These are phyloP conservation scores for Pigoraptor vietnamica DNA, from an alignment of 78 protist genomes.

Conservation along the genomic window DNA sequence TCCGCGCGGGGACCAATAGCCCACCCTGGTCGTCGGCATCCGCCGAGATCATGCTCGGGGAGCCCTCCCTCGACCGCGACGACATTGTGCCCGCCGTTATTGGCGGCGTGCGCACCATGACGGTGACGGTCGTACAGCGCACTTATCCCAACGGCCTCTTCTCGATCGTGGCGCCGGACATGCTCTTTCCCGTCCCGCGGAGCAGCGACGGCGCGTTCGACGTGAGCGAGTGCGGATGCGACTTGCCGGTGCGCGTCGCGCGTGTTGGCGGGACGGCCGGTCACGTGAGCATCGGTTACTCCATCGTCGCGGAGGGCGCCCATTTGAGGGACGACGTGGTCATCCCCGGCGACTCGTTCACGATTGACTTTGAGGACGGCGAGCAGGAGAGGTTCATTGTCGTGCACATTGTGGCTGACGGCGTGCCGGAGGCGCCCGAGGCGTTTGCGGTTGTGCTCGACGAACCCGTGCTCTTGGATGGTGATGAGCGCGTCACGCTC, in stretches of 20 bases:
- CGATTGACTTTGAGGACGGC: background rate
- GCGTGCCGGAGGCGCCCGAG: background rate
- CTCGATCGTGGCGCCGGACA: background rate
- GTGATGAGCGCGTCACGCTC: background rate
- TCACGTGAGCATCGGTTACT: background rate
- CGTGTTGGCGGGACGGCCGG: background rate
- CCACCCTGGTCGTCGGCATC: too few relatives aligned
- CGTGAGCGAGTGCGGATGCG: background rate
- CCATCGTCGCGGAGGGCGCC: background rate
- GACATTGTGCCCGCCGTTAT: too few relatives aligned
- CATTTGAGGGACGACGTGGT: background rate
- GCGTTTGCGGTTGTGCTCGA: background rate
- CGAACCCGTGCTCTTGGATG: background rate
- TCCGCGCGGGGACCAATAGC: too few relatives aligned
- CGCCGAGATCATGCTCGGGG: too few relatives aligned
- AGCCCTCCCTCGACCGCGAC: too few relatives aligned
- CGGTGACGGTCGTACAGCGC: background rate
- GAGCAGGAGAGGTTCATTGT: background rate
- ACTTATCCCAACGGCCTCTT: background rate
- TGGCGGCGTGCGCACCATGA: too few relatives aligned
- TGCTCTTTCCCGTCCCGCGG: background rate
- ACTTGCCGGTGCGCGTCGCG: background rate
- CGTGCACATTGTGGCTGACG: background rate
- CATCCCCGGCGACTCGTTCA: background rate
- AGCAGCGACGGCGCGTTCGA: background rate